Conservation (phyloP, 768 basidiomycete genomes). For the Sporobolomyces roseus region DNA sequence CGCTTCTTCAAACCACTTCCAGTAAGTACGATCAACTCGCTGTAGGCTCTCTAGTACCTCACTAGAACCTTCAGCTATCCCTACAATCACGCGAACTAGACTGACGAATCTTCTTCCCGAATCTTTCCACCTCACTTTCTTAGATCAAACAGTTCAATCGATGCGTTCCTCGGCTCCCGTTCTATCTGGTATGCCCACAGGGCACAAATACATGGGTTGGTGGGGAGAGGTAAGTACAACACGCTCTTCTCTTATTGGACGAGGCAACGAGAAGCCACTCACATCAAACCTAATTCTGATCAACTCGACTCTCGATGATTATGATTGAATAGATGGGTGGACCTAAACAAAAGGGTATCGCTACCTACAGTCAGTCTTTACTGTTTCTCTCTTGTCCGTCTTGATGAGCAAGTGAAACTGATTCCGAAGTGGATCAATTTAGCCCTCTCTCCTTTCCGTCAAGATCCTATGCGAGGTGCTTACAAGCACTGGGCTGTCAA, state of each 20-base stretch:
- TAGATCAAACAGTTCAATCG: slow-evolving; percentile 42
- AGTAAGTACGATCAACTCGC: no score
- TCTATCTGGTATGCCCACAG: slow-evolving; percentile 74
- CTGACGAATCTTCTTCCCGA: no score
- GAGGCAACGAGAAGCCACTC: neutral
- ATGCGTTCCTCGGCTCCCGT: slow-evolving; percentile 66
- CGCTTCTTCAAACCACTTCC: no score
- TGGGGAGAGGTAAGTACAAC: slow-evolving; percentile 56
- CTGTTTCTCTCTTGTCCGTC: neutral
- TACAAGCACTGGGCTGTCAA: slow-evolving; percentile 77
- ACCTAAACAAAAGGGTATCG: slow-evolving; percentile 70
- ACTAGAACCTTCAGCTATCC: no score
- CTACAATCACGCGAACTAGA: no score
- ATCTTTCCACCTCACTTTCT: neutral
- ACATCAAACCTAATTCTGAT: neutral
- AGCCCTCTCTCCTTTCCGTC: slow-evolving; percentile 82
- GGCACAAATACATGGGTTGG: slow-evolving; percentile 74
- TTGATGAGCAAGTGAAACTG: no score
- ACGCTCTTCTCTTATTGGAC: neutral
- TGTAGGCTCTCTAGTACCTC: no score
- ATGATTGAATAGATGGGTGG: slow-evolving; percentile 54
- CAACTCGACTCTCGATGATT: neutral
- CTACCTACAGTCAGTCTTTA: slow-evolving; percentile 68
- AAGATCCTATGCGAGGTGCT: slow-evolving; percentile 67
- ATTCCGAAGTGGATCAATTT: slow-evolving; percentile 1